These are phyloP conservation scores for Trichosanthes truncata DNA, from an alignment of 306 rosid species.

Conservation along the genomic window DNA sequence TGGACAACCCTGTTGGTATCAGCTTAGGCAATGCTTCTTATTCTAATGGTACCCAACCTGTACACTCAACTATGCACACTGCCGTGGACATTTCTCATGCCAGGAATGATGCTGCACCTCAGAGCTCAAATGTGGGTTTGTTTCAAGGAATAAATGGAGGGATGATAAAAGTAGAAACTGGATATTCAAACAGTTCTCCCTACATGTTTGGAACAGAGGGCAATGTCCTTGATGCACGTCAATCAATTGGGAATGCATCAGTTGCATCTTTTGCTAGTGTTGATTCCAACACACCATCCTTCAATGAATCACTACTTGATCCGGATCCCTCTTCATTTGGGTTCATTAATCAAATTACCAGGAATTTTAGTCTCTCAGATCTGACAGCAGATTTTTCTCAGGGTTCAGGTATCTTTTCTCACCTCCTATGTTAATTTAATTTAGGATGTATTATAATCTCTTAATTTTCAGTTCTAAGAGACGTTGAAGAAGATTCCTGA, in stretches of 20 bases:
- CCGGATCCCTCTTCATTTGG: slow-evolving; percentile 56
- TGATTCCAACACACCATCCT: slow-evolving; percentile 47
- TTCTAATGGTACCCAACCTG: slow-evolving; percentile 56
- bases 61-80: slow-evolving; percentile 50
- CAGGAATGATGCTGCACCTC: slow-evolving; percentile 44
- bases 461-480: neutral
- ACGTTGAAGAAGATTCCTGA: neutral
- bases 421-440: neutral
- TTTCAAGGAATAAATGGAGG: slow-evolving; percentile 73
- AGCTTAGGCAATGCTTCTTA: slow-evolving; percentile 43
- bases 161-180: slow-evolving; percentile 64
- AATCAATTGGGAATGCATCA: slow-evolving; percentile 52
- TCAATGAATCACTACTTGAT: slow-evolving; percentile 46
- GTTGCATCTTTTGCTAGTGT: slow-evolving; percentile 41
- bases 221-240: slow-evolving; percentile 49
- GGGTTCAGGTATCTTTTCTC: slow-evolving; percentile 50
- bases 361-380: slow-evolving; percentile 78
- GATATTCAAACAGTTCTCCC: slow-evolving; percentile 52
- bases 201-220: slow-evolving; percentile 53
- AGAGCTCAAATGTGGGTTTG: slow-evolving; percentile 49
- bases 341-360: slow-evolving; percentile 63
- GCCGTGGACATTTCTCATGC: slow-evolving; percentile 44
- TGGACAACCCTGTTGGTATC: slow-evolving; percentile 54
- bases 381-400: slow-evolving; percentile 72
- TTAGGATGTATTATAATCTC: neutral